Base-by-base conservation (phyloP, 139 green algal genomes). In the Monoraphidium neglectum region DNA sequence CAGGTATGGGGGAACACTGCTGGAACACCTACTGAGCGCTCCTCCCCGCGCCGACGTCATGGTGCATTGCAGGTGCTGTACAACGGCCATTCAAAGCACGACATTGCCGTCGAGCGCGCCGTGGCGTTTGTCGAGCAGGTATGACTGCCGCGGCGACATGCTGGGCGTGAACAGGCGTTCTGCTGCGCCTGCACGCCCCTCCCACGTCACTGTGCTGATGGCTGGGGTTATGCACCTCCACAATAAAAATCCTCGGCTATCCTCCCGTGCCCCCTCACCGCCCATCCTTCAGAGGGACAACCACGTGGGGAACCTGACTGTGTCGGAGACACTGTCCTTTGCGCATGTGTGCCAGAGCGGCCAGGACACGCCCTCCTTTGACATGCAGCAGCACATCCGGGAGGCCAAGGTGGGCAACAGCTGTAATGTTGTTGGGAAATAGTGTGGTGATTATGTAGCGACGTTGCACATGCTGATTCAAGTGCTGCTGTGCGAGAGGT, bases 291-390 rank as follows among this genome's bases (percentile, higher is more conserved):
- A 83, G 82, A 62, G 85, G 43, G 89, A 94, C 81, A 70, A 87
- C 43, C 88, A 96, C 85, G 92, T 95, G 49, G 83, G 90, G 13
- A 84, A 77, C 30, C 77, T 94, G 28, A 94, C 81, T 18, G 88
- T 95, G 5, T 62, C 84, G 28, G 91, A 97, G 81, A 95, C 93
- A 3, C 64, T 94, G 33, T 70, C 91, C 62, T 96, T 97, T 86
- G 86, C 83, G 24, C 79, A 90, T 46, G 74, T 83, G 32, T 88
- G 83, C 57, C 82, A 88, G 77, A 54, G 67, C 23, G 82, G 73
- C 28, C 70, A 62, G 28, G 35, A 47, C n/a, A 33, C 83, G 43
- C 56, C 68, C 35, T 69, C 71, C 24, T 86, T 74, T 57, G 64
- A 70, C 70, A 38, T 86, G 70, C 65, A 69, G 23, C 43, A 32